Evolutionary conservation across 768 basidiomycete genomes (phyloP), one percentile per base, ranked within the genome.

Genomic region (Lentinus tigrinus): DNA sequence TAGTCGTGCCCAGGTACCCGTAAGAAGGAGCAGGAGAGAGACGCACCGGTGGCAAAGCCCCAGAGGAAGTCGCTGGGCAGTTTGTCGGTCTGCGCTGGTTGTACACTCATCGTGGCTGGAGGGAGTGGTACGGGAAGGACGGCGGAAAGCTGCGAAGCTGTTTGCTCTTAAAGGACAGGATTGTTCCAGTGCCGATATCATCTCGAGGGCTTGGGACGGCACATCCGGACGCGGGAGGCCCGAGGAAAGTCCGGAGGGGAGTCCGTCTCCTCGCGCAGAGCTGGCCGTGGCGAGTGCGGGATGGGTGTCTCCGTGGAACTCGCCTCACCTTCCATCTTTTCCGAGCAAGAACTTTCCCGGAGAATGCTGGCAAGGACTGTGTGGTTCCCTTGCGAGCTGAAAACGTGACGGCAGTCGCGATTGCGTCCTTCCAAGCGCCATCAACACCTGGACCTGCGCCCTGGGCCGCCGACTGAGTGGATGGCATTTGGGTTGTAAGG

Each of bases 31-130:
- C 31, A 42, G 63, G 65, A 57, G 39, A 53, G 39, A 24, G 19
- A 66, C 82, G 62, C 60, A 83, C 86, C 85, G 16, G 87, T 88
- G 3, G 86, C 85, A 65, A 87, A 87, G 46, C 85, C 85, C 83
- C 85, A 88, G 52, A 88, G 74, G 68, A 88, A 87, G 66, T 84
- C 81, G 54, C 75, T 76, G 27, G 84, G 79, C 31, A 88, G 72
- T 58, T 61, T 68, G 60, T 67, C 64, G 38, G 54, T 50, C 24
- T 49, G 56, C 43, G 51, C 49, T 56, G 54, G 47, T 48, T 56
- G 48, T 58, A 63, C 59, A 57, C 63, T 56, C 61, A 65, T 67
- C 61, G 63, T 62, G 63, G 66, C 50, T 66, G 65, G 68, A 62
- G 64, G 70, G 60, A 21, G 40, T 11, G 43, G 43, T 51, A 37